Evolutionary conservation across 495 filamentous ascomycete species (phyloP), one percentile per base, ranked within the genome.

Genomic region (Umbilicaria muhlenbergii): DNA sequence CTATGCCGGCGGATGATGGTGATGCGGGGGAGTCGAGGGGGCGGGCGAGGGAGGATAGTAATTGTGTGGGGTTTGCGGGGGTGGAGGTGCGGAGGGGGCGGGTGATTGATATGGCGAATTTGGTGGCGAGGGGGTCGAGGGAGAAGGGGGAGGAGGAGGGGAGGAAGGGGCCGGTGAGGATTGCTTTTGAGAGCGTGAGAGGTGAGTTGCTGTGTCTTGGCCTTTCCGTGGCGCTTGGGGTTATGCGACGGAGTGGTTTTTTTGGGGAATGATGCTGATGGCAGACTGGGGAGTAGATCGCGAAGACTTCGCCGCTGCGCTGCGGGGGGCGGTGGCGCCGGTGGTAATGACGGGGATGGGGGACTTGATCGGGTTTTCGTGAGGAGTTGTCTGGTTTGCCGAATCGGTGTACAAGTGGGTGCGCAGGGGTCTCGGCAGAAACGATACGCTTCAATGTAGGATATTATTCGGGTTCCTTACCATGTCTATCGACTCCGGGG

Each of bases 81-180:
- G 21, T 46, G 13, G 42, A 45, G n/a, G 62, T 51, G 39, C 43
- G 46, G 11, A 45, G 60, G 21, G 63, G 63, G 8, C 57, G 44
- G 5, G 45, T 52, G n/a, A 43, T 66, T 3, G 61, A 66, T 41
- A 53, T 66, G 56, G 51, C 56, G 37, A 52, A 56, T 32, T 51
- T 66, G 12, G 44, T 53, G 13, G 53, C 63, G 5, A 54, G 53
- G 5, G 41, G 48, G 11, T 49, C 62, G 1, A 64, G 51, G 37
- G 51, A 51, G 6, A 52, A 49, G 1, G 54, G 38, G 28, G 43
- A 42, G 34, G 49, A 39, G 11, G 45, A 43, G 28, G 51, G 39
- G 42, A 52, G 16, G 38, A 17, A 24, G 31, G 60, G 58, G n/a
- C 46, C 56, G n/a, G 47, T 66, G 14, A 53, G 55, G 5, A 60